Conservation (phyloP, 23 red algal species). For the Gracilariopsis chorda region DNA sequence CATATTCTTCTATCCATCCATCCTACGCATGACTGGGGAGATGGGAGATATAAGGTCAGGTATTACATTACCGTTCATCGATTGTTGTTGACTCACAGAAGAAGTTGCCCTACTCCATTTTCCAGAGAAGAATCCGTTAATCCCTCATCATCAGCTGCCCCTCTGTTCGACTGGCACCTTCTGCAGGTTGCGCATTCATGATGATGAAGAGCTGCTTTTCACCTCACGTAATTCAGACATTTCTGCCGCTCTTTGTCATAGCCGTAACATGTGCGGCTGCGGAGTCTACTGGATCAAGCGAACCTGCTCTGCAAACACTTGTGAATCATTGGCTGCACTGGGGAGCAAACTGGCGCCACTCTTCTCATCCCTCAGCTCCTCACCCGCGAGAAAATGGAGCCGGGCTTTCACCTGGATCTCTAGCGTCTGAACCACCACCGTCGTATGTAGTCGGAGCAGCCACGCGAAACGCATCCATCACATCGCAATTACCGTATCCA, state of each 20-base stretch:
- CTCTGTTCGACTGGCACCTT: no score
- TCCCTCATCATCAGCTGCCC: no score
- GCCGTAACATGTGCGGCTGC: background rate
- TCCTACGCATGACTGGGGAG: no score
- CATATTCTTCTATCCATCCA: no score
- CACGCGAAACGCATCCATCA: background rate
- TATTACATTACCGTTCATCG: no score
- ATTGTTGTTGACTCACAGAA: no score
- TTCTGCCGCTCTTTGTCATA: background rate
- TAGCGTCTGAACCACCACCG: background rate
- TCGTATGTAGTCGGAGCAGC: conserved; percentile 22
- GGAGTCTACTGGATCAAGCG: background rate
- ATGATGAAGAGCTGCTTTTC: no score
- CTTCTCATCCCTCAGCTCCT: background rate
- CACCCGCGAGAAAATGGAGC: conserved; percentile 18
- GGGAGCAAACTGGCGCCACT: conserved; percentile 4
- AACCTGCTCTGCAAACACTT: background rate
- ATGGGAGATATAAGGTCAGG: no score
- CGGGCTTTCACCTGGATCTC: background rate
- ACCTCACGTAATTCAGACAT: no score
- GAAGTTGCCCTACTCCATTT: no score
- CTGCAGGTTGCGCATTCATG: no score
- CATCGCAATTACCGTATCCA: conserved; percentile 4
- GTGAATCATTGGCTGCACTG: conserved; percentile 26
- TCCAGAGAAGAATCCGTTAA: no score